Evolutionary conservation across 2,329 filamentous ascomycete species (phyloP).

Genomic region (Thelonectria rubi): DNA sequence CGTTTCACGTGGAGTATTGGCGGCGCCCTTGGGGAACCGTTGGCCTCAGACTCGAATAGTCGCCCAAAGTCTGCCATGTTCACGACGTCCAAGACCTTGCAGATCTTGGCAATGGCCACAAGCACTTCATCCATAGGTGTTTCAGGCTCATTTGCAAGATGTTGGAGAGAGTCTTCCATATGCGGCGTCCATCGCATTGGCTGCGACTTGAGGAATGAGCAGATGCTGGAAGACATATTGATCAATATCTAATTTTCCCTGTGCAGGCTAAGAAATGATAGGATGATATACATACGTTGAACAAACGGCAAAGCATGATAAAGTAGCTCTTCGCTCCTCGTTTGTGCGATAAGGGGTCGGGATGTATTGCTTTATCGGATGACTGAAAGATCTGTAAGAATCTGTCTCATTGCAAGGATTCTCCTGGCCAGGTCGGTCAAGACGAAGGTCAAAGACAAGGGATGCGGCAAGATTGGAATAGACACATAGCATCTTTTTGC

Average conservation of each 20-base stretch:
- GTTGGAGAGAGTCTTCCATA: slow-evolving; percentile 61
- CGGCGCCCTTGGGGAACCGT: slow-evolving; percentile 24
- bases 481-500: slow-evolving; percentile 24
- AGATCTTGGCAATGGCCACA: slow-evolving; percentile 50
- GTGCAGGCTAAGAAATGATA: no score
- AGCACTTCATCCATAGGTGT: slow-evolving; percentile 57
- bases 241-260: not conserved
- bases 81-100: slow-evolving; percentile 36
- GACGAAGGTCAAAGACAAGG: slow-evolving; percentile 30
- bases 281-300: slow-evolving; percentile 36
- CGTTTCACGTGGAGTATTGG: slow-evolving; percentile 42
- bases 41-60: slow-evolving; percentile 9
- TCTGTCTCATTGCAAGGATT: slow-evolving; percentile 27
- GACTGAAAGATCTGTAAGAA: slow-evolving; percentile 22
- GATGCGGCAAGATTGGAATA: slow-evolving; percentile 29
- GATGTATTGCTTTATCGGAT: slow-evolving; percentile 26
- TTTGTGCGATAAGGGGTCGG: slow-evolving; percentile 36
- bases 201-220: slow-evolving; percentile 49
- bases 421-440: slow-evolving; percentile 25
- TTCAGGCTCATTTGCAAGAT: slow-evolving; percentile 54
- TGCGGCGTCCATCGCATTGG: slow-evolving; percentile 62
- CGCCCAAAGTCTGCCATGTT: slow-evolving; percentile 34
- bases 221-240: slow-evolving; percentile 18
- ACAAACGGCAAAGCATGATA: slow-evolving; percentile 43
- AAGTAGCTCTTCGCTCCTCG: slow-evolving; percentile 44